phyloP scores from a whole-genome alignment of 495 filamentous ascomycete species.

The Trypethelium eluteriae region DNA sequence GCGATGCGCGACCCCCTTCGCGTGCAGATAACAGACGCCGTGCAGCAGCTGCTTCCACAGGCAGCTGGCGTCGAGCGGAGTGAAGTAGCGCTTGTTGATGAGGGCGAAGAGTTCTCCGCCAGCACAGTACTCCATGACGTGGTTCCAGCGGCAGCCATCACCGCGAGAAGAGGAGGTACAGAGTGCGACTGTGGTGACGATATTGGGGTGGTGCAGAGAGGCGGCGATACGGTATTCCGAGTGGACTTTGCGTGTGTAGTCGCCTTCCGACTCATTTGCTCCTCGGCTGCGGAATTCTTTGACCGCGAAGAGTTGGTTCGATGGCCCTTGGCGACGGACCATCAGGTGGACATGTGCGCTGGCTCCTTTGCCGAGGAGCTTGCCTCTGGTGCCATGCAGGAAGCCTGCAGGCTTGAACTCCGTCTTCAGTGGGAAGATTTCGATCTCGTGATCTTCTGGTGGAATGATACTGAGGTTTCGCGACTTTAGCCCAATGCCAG shows the following conservation, averaged over 20 bases:
- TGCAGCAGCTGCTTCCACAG: slow-evolving; percentile 74
- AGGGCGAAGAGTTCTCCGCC: slow-evolving; percentile 64
- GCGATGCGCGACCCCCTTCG: slow-evolving; percentile 67
- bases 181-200: slow-evolving; percentile 63
- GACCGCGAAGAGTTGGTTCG: slow-evolving; percentile 57
- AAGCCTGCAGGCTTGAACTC: slow-evolving; percentile 1
- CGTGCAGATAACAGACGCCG: slow-evolving; percentile 61
- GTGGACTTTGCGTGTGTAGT: slow-evolving; percentile 73
- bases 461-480: not conserved
- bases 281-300: slow-evolving; percentile 67
- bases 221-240: slow-evolving; percentile 72
- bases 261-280: slow-evolving; percentile 51
- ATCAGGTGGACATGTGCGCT: slow-evolving; percentile 67
- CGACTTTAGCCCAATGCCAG: not conserved
- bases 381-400: slow-evolving; percentile 23
- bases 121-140: slow-evolving; percentile 79
- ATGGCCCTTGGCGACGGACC: slow-evolving; percentile 45
- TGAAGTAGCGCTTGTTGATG: slow-evolving; percentile 57
- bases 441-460: not conserved
- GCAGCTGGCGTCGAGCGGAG: slow-evolving; percentile 54
- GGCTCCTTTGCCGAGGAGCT: slow-evolving; percentile 56
- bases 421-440: not conserved
- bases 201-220: slow-evolving; percentile 69
- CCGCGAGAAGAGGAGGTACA: slow-evolving; percentile 44
- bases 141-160: slow-evolving; percentile 53